These are phyloP conservation scores for Clarireedia sp. DNA, from an alignment of 2,329 filamentous ascomycete genomes.

Conservation along the genomic window DNA sequence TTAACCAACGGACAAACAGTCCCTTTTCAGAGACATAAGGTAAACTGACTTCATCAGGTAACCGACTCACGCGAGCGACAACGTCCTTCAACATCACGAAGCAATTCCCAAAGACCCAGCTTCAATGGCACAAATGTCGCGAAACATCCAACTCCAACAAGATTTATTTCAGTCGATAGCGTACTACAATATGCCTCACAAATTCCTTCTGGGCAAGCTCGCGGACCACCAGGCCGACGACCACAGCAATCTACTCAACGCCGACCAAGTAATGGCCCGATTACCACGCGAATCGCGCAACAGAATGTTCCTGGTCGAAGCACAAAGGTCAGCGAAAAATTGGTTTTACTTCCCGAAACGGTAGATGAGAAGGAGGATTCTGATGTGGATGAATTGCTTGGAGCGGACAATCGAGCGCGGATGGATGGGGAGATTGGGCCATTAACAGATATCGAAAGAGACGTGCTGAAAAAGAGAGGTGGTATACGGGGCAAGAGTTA, in stretches of 20 bases:
- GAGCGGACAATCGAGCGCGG: slow-evolving; percentile 36
- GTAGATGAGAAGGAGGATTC: slow-evolving; percentile 51
- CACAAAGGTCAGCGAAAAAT: slow-evolving; percentile 90
- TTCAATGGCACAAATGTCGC: slow-evolving; percentile 22
- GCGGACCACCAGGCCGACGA: slow-evolving; percentile 50
- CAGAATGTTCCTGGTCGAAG: slow-evolving; percentile 69
- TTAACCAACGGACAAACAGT: background rate
- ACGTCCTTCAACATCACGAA: slow-evolving; percentile 30
- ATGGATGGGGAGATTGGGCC: slow-evolving; percentile 56
- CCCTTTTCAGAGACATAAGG: background rate
- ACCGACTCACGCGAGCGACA: slow-evolving; percentile 52
- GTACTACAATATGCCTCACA: slow-evolving; percentile 90
- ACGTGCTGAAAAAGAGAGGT: slow-evolving; percentile 54
- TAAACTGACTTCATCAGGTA: slow-evolving; percentile 35
- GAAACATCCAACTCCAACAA: slow-evolving; percentile 45
- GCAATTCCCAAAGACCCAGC: slow-evolving; percentile 30
- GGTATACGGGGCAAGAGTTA: slow-evolving; percentile 74
- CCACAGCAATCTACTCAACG: slow-evolving; percentile 40
- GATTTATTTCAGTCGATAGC: slow-evolving; percentile 85
- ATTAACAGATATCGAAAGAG: slow-evolving; percentile 59
- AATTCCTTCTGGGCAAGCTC: slow-evolving; percentile 87
- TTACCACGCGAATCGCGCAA: slow-evolving; percentile 35
- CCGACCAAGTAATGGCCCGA: slow-evolving; percentile 38
- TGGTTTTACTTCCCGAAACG: slow-evolving; percentile 88
- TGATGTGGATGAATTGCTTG: slow-evolving; percentile 47